phyloP scores from a whole-genome alignment of 2,329 filamentous ascomycete species.

The Chaetomium olivaceum region DNA sequence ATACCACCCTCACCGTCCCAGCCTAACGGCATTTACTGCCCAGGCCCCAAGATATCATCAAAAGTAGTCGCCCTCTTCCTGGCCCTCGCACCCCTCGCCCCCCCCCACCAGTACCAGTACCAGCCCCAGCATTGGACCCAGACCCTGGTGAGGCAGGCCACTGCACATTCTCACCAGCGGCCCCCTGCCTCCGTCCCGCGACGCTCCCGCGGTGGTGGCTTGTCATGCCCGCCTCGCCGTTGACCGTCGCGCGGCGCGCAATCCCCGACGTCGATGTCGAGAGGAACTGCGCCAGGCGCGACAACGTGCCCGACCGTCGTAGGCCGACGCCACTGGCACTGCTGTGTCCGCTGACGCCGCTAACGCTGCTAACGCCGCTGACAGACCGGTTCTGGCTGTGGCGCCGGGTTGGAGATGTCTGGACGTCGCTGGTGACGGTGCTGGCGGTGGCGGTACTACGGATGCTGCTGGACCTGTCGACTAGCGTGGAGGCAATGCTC shows the following conservation, averaged over 20 bases:
- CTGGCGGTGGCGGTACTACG: too few species aligned
- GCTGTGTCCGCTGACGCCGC: too few species aligned
- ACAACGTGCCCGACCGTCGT: slow-evolving; percentile 12
- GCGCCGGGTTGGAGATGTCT: too few species aligned
- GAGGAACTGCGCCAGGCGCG: slow-evolving; percentile 18
- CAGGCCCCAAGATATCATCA: slow-evolving; percentile 25
- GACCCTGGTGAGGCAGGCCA: background rate
- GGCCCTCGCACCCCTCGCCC: background rate
- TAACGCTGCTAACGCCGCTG: too few species aligned
- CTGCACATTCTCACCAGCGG: background rate
- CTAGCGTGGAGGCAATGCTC: background rate
- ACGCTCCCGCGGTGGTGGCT: background rate
- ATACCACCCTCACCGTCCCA: too few species aligned
- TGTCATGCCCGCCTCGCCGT: background rate
- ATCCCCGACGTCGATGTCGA: background rate
- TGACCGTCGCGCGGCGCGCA: background rate
- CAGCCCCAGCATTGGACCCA: background rate
- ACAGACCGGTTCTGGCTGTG: too few species aligned
- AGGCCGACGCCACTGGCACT: background rate
- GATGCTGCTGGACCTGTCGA: background rate
- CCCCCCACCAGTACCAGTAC: background rate
- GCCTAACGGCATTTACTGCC: background rate
- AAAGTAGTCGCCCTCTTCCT: slow-evolving; percentile 24
- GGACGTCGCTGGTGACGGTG: background rate
- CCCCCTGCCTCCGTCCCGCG: background rate